These are phyloP conservation scores for Moringa oleifera DNA, from an alignment of 345 rosid genomes.

Conservation along the genomic window DNA sequence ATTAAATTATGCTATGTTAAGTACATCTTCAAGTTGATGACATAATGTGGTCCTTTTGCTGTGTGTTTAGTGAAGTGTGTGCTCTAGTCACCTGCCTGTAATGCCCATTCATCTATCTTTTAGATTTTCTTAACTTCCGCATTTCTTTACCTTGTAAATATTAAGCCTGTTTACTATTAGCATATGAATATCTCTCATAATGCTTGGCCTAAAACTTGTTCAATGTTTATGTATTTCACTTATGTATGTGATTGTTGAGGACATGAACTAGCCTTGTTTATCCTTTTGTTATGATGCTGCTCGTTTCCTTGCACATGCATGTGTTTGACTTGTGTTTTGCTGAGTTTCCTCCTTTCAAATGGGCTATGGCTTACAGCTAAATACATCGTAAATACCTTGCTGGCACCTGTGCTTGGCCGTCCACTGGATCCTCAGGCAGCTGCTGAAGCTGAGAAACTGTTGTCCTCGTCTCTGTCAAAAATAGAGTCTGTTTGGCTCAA, in stretches of 20 bases:
- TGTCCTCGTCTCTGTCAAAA: conserved; percentile 44
- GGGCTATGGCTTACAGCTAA: conserved; percentile 32
- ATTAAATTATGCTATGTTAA: too few species aligned
- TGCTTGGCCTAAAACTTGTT: not conserved
- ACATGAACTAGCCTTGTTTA: not conserved
- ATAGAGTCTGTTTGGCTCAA: conserved; percentile 81
- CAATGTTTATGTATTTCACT: too few species aligned
- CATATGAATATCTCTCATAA: not conserved
- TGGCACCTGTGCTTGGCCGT: conserved; percentile 56
- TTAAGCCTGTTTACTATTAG: too few species aligned
- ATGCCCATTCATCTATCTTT: too few species aligned
- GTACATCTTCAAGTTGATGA: too few species aligned
- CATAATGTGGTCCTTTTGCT: too few species aligned
- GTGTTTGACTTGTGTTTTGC: not conserved
- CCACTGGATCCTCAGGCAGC: conserved; percentile 55
- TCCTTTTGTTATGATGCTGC: not conserved
- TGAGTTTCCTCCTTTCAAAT: not conserved
- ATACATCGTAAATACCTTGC: conserved; percentile 32
- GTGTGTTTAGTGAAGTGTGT: too few species aligned
- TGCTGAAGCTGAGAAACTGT: conserved; percentile 52
- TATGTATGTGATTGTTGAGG: not conserved
- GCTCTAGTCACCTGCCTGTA: too few species aligned
- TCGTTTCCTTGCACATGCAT: not conserved
- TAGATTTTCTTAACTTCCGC: too few species aligned
- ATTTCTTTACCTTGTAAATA: too few species aligned